phyloP scores from a whole-genome alignment of 2,329 filamentous ascomycete genomes.

The Diaporthe sp. region DNA sequence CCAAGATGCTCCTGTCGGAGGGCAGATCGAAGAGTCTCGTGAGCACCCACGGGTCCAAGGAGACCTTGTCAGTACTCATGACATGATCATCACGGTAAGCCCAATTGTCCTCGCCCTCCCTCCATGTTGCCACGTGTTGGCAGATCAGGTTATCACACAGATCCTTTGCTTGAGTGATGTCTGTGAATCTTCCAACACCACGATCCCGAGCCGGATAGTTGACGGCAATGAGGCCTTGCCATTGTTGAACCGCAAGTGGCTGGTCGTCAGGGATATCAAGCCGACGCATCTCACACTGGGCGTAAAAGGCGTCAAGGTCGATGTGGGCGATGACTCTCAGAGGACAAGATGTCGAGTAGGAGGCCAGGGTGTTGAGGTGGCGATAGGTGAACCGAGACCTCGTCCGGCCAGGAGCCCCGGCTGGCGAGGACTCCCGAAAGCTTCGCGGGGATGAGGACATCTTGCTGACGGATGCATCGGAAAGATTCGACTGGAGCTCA shows the following conservation, averaged over 20 bases:
- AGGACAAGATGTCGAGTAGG: constrained; percentile 79
- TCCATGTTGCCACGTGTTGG: constrained; percentile 96
- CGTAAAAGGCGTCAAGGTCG: constrained; percentile 97
- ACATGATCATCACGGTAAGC: constrained; percentile 87
- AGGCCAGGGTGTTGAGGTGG: constrained; percentile 82
- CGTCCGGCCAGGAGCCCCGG: constrained; percentile 49
- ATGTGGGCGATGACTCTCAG: constrained; percentile 91
- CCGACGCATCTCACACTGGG: constrained; percentile 94
- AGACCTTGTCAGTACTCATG: constrained; percentile 90
- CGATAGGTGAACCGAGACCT: constrained; percentile 87
- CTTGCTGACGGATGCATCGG: constrained; percentile 16
- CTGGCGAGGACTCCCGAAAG: constrained; percentile 54
- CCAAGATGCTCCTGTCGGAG: not conserved
- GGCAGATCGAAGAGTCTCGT: not conserved
- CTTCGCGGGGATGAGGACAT: constrained; percentile 50
- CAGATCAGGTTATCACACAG: constrained; percentile 86
- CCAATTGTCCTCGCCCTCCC: constrained; percentile 93
- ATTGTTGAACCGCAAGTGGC: constrained; percentile 95
- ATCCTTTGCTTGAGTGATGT: constrained; percentile 85
- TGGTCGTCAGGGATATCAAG: constrained; percentile 80
- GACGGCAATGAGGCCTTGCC: constrained; percentile 94
- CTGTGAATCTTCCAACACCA: constrained; percentile 85
- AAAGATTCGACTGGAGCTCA: not conserved
- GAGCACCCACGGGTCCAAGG: constrained; percentile 76
- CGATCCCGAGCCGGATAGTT: constrained; percentile 92